Evolutionary conservation across 495 filamentous ascomycete species (phyloP), one percentile per base, ranked within the genome.

Genomic region (Penicillium canescens): DNA sequence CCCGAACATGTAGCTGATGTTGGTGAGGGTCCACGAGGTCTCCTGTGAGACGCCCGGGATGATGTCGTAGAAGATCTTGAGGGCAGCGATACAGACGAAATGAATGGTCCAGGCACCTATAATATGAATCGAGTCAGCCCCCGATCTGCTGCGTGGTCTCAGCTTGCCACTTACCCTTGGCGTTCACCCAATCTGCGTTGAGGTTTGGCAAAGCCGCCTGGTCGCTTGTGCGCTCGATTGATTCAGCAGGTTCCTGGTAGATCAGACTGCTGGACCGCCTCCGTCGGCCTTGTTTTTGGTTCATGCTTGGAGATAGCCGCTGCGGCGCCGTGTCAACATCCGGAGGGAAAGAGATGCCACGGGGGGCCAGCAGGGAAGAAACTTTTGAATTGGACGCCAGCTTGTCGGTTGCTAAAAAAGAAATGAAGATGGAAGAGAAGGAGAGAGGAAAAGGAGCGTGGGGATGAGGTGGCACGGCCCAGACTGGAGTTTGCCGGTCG

Each of bases 111-210:
- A 98, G 68, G 94, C 94, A 67, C 94, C 94, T 96, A 58, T 44
- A 46, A 55, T 33, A 10, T 6, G 14, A 36, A 44, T 41, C 13
- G 23, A 36, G 34, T 65, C 47, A 66, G 57, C 34, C 45, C 36
- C 21, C 36, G 50, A 26, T 45, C 21, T 48, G 54, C 51, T 31
- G 37, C 54, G 36, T 50, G 45, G 52, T 46, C 34, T 50, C 48
- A 20, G 16, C 48, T 42, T 28, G 18, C 9, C 21, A 72, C 84
- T 66, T 76, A 98, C 94, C 94, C 80, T 98, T 98, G 56, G 91
- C 90, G 74, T 98, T 96, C 57, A 97, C 94, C 94, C 94, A 98
- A 73, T 96, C 87, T 59, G 94, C 90, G 78, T 98, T 98, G 68
- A 97, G 71, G 63, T 98, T 98, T 28, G 94, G 94, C 55, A 97